Conservation (phyloP, 2,329 filamentous ascomycete genomes). For the Sporothrix inflata region DNA sequence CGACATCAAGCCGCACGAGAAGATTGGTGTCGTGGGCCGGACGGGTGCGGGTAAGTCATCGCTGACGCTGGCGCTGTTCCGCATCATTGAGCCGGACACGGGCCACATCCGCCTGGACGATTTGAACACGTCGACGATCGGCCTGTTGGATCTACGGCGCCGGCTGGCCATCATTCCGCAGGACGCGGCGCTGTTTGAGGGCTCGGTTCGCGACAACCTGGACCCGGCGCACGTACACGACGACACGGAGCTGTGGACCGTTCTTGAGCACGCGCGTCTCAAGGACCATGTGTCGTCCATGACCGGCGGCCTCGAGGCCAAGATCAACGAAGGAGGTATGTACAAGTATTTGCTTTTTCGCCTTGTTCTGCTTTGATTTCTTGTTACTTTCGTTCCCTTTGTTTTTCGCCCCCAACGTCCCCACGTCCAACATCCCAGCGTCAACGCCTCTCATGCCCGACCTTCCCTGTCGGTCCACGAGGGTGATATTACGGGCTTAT, state of each 20-base stretch:
- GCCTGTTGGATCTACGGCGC: constrained; percentile 82
- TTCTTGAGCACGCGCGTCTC: constrained; percentile 86
- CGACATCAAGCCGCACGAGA: constrained; percentile 93
- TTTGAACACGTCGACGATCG: constrained; percentile 87
- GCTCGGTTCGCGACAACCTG: constrained; percentile 81
- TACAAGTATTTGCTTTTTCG: constrained; percentile 34
- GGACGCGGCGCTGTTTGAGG: constrained; percentile 85
- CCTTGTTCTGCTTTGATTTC: background rate
- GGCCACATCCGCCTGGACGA: constrained; percentile 89
- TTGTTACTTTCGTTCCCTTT: background rate
- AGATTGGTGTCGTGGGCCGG: constrained; percentile 95
- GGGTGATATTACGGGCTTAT: constrained; percentile 10
- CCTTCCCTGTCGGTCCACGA: background rate
- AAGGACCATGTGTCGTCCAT: constrained; percentile 87
- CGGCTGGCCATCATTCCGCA: constrained; percentile 96
- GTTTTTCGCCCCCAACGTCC: background rate
- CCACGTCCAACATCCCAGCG: background rate
- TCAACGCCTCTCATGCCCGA: background rate
- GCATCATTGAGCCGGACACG: constrained; percentile 85
- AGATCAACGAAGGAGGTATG: constrained; percentile 91
- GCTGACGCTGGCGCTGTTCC: constrained; percentile 87
- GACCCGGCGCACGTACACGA: constrained; percentile 94
- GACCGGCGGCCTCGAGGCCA: constrained; percentile 87
- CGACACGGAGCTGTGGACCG: constrained; percentile 96
- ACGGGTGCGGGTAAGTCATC: constrained; percentile 97